A percentile compares a stretch with the other conserved stretches of the same genome.
Conservation (phyloP, 805 yeast genomes). For the Blastobotrys americana region DNA sequence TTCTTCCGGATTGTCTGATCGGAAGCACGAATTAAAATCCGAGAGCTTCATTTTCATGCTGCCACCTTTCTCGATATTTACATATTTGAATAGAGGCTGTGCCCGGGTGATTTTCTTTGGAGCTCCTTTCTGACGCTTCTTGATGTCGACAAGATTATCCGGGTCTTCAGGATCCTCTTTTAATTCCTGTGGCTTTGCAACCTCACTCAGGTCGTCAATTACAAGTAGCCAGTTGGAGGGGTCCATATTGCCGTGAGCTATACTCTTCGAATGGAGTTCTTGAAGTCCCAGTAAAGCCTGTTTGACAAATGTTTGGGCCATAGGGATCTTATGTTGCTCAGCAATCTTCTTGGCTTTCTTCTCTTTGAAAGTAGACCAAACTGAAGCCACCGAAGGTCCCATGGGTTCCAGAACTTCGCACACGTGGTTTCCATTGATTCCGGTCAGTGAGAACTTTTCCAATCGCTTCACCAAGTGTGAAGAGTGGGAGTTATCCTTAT, state of each 20-base stretch:
- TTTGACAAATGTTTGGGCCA: constrained; percentile 3
- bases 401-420: constrained; percentile 2
- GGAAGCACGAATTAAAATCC: constrained; percentile 5
- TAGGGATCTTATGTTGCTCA: constrained; percentile 1
- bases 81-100: constrained; percentile 3
- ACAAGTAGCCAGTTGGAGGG: constrained; percentile 3
- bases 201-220: constrained; percentile 5
- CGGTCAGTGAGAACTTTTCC: constrained; percentile 3
- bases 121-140: constrained; percentile 5
- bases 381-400: constrained; percentile 5
- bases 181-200: constrained; percentile 1
- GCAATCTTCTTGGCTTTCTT: constrained; percentile 6
- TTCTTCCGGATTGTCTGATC: neutral
- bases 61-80: constrained; percentile 1
- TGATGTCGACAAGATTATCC: constrained; percentile 1
- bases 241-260: constrained; percentile 6
- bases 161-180: neutral
- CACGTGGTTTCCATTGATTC: constrained; percentile 8
- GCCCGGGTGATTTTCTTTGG: constrained; percentile 2
- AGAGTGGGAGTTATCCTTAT: neutral
- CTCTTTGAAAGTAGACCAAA: constrained; percentile 6
- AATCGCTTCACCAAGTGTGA: constrained; percentile 3
- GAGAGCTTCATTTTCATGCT: constrained; percentile 1
- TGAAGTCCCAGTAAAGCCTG: constrained; percentile 4
- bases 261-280: constrained; percentile 1